Evolutionary conservation across 352 stramenopile genomes (phyloP).

Genomic region (Phytopythium montanum): DNA sequence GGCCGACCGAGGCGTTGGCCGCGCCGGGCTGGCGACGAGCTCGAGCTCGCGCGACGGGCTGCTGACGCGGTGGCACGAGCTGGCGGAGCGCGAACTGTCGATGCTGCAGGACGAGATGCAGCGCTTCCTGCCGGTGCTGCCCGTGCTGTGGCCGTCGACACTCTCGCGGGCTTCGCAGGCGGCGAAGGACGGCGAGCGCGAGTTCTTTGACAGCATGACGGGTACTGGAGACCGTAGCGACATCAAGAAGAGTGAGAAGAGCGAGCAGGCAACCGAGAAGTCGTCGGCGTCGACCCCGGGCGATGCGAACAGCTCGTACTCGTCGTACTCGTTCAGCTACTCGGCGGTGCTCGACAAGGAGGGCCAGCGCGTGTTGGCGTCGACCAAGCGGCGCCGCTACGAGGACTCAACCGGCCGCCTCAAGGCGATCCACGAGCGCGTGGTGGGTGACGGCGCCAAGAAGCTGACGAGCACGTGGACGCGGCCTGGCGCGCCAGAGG

Average conservation of each 20-base stretch:
- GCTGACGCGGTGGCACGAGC: not conserved
- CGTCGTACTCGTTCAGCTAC: constrained; percentile 61
- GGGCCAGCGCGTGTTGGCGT: constrained; percentile 36
- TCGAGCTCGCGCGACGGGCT: not conserved
- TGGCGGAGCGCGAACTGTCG: constrained; percentile 2
- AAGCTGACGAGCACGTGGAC: constrained; percentile 56
- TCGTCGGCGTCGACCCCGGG: constrained; percentile 1
- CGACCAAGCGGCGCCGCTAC: constrained; percentile 58
- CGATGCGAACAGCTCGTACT: constrained; percentile 17
- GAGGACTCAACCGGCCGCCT: constrained; percentile 68
- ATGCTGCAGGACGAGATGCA: not conserved
- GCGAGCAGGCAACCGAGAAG: too few species aligned
- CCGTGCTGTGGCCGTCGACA: not conserved
- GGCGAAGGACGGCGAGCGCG: constrained; percentile 4
- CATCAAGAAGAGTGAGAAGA: not conserved
- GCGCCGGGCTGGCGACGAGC: not conserved
- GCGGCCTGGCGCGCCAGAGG: constrained; percentile 38
- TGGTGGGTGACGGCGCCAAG: constrained; percentile 45
- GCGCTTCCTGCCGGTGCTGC: not conserved
- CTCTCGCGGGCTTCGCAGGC: constrained; percentile 2
- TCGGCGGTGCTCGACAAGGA: constrained; percentile 61
- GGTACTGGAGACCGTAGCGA: not conserved
- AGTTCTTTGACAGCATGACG: not conserved
- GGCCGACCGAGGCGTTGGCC: not conserved
- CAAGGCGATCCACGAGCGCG: constrained; percentile 67